Base-by-base conservation (phyloP, 441 rosid genomes). In the Metrosideros polymorpha region DNA sequence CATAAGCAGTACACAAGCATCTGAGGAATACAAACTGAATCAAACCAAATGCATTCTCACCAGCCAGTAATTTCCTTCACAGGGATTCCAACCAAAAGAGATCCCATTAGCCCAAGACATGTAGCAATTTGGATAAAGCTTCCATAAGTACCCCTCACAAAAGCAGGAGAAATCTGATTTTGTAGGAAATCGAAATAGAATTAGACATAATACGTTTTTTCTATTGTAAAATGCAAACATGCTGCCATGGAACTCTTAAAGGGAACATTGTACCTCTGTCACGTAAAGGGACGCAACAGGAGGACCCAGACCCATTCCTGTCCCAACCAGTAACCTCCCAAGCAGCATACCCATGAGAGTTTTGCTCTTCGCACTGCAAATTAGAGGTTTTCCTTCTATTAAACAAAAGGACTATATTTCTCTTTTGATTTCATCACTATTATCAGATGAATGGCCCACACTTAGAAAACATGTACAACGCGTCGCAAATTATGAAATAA, bases 241-340 rank as follows among this genome's bases (percentile, higher is more conserved):
- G 42, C 45, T 35, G 53, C 87, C 52, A 35, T 52, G 55, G 79
- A 43, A 55, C 43, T 71, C 32, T 85, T 29, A 59, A 43, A 66
- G 29, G 87, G 57, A 56, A 83, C 76, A 82, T 56, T 57, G 85
- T 92, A 97, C 99, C 98, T 97, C 99, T 15, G 98, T 94, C 85
- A 97, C 98, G 84, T 97, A 97, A 89, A 97, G 99, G 85, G 99
- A 85, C 47, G 96, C 94, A 87, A 96, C 97, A 85, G 99, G 93
- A 45, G 99, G 99, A 25, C 99, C 99, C 86, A 97, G 84, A 85
- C 99, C 99, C 97, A 97, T 92, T 86, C 99, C 99, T 82, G 90
- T 92, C 87, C 99, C 99, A 88, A 97, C 99, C 87, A 97, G 89
- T 87, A 97, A 92, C 89, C 99, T 92, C 90, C 99, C 99, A 56